Percentiles rank a stretch among this genome's conserved stretches.
Conservation (phyloP, 225 moss, liverwort and hornwort genomes). For the Pleurozium schreberi region DNA sequence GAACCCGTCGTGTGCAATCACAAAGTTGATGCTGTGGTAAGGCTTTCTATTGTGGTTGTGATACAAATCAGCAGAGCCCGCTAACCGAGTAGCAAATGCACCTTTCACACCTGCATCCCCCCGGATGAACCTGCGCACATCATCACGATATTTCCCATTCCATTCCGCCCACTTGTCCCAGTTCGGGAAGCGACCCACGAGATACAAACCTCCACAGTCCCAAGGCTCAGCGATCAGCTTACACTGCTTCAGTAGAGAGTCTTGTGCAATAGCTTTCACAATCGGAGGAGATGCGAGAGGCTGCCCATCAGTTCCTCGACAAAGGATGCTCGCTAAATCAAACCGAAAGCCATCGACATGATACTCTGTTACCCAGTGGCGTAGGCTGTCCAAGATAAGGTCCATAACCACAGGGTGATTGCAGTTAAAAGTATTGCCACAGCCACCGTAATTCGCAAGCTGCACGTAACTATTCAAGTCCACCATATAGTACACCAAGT, state of each 20-base stretch:
- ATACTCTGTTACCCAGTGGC: conserved; percentile 88
- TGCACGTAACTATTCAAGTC: conserved; percentile 62
- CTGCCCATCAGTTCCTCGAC: conserved; percentile 61
- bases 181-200: conserved; percentile 78
- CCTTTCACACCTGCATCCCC: conserved; percentile 84
- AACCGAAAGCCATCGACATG: conserved; percentile 95
- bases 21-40: conserved; percentile 84
- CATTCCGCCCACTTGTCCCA: conserved; percentile 99
- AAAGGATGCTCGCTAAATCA: conserved; percentile 85
- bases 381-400: conserved; percentile 74
- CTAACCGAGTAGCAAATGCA: conserved; percentile 71
- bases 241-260: conserved; percentile 50
- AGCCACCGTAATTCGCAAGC: conserved; percentile 72
- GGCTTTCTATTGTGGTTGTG: conserved; percentile 68
- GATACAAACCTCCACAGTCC: conserved; percentile 87
- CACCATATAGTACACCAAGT: conserved; percentile 86
- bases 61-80: conserved; percentile 88
- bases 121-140: conserved; percentile 70
- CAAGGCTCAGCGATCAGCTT: conserved; percentile 96
- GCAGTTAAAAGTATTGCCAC: conserved; percentile 91
- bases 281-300: conserved; percentile 69
- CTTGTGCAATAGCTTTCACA: conserved; percentile 68
- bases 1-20: conserved; percentile 91
- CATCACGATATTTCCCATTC: conserved; percentile 92
- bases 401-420: conserved; percentile 83